Evolutionary conservation across 225 moss, liverwort and hornwort species (phyloP).

Genomic region (Lunularia cruciata): DNA sequence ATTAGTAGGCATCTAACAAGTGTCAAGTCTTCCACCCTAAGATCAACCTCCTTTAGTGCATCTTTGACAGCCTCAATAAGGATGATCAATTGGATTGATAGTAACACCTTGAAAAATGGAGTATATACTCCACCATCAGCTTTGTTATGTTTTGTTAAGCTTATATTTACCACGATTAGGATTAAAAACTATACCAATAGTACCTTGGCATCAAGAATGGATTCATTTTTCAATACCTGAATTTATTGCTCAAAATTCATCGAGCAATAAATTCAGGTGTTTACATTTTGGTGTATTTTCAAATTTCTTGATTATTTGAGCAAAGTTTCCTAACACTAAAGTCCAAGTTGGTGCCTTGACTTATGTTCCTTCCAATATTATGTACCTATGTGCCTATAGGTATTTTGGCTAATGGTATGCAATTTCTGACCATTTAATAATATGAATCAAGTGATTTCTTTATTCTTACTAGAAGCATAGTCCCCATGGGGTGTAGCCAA

Average conservation of each 20-base stretch:
- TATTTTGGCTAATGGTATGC: constrained; percentile 37
- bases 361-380: constrained; percentile 27
- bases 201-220: constrained; percentile 10
- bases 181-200: constrained; percentile 18
- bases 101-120: no score
- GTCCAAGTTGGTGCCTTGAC: constrained; percentile 18
- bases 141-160: not conserved
- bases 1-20: no score
- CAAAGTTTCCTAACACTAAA: constrained; percentile 12
- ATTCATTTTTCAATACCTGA: constrained; percentile 13
- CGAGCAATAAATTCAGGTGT: no score
- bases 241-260: constrained; percentile 17
- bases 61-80: no score
- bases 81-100: no score
- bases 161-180: constrained; percentile 9
- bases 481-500: constrained; percentile 1
- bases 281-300: constrained; percentile 29
- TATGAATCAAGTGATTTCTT: constrained; percentile 2
- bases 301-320: constrained; percentile 8
- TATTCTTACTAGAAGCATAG: constrained; percentile 10
- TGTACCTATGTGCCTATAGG: constrained; percentile 33
- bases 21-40: no score
- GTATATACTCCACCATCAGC: no score
- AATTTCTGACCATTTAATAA: constrained; percentile 37
- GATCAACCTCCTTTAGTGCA: no score